A percentile compares a stretch with the other conserved stretches of the same genome.
Conservation (phyloP, 495 filamentous ascomycete genomes). For the Neurospora pannonica region DNA sequence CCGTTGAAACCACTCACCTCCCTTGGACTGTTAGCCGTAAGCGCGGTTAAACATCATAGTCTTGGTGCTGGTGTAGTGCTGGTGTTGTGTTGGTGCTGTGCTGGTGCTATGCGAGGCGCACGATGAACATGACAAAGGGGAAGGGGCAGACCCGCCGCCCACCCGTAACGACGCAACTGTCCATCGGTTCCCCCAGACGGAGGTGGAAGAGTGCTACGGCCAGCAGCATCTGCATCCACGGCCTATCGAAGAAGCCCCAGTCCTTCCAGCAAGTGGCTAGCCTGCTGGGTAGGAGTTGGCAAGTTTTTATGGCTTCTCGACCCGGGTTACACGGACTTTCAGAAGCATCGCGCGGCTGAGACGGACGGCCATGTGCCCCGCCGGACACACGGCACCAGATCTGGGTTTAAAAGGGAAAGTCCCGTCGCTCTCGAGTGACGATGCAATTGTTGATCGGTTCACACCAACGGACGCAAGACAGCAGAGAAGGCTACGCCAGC, state of each 20-base stretch:
- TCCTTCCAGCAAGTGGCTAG: slow-evolving; percentile 2
- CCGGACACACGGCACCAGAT: neutral
- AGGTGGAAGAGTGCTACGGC: neutral
- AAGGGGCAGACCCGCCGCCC: neutral
- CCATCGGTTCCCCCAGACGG: neutral
- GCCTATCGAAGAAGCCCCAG: slow-evolving; percentile 3
- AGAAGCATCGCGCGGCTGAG: neutral
- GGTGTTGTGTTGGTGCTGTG: neutral
- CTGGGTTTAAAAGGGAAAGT: neutral
- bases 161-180: neutral
- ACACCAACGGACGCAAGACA: slow-evolving; percentile 3
- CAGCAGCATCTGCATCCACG: neutral
- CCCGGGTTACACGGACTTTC: neutral
- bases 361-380: neutral
- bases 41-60: neutral
- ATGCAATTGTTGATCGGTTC: neutral
- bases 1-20: slow-evolving; percentile 1
- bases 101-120: neutral
- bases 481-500: neutral
- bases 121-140: neutral
- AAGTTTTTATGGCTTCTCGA: slow-evolving; percentile 8
- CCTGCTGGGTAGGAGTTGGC: slow-evolving; percentile 3
- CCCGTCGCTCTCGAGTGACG: neutral
- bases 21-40: neutral
- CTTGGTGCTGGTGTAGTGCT: neutral